Evolutionary conservation across 2,329 filamentous ascomycete species (phyloP), one percentile per base, ranked within the genome.

Genomic region (Onygena corvina): DNA sequence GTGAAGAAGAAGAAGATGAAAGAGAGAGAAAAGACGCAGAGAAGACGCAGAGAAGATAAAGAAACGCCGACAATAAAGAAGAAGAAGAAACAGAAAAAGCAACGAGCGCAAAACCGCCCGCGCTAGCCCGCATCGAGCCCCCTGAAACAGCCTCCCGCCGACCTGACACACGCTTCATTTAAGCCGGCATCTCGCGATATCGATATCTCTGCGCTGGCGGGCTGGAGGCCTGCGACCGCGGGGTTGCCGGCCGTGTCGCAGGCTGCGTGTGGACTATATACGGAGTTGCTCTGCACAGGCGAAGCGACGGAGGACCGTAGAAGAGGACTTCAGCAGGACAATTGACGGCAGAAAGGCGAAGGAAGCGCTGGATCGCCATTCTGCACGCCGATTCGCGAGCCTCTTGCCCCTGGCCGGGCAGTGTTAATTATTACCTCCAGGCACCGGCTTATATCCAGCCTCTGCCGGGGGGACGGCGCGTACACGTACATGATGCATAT

Each of bases 1-100:
- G 27, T 25, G 29, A 35, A 38, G 38, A 48, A 44, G 16, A 48
- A 48, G 46, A 36, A 25, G 31, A 38, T 29, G 47, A 52, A 16
- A 11, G 38, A 46, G 30, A 16, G 29, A 16, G 14, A 21, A 27
- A 34, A 42, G 20, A 18, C 11, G 31, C 36, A 14, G 20, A 44
- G 40, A 44, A 31, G 30, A 31, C 30, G 7, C n/a, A 31, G 11
- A 42, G 8, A 12, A 29, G 11, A 44, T n/a, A 44, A 44, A 30
- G 23, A 23, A 18, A 20, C 38, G 38, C 38, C 20, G 21, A 14
- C 38, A 23, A 20, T 42, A 42, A 23, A 16, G 25, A 46, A 18
- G 8, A 9, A 21, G 42, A 27, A 14, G 12, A 2, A 12, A 46
- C 18, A 20, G 42, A 30, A 31, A 46, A 18, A 30, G 27, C 42